phyloP scores from a whole-genome alignment of 441 rosid species.

The Francoa sonchifolia region DNA sequence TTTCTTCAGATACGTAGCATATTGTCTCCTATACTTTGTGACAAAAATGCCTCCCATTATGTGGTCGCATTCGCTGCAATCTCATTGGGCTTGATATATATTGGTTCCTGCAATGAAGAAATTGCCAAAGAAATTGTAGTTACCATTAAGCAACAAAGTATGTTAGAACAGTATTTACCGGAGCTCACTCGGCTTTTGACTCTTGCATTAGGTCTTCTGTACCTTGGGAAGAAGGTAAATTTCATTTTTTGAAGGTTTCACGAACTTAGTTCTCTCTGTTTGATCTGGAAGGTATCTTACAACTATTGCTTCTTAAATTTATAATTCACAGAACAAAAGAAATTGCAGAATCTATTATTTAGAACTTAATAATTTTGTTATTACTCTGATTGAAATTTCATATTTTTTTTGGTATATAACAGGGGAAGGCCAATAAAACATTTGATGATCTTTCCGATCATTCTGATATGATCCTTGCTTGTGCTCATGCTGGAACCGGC shows the following conservation, averaged over 20 bases:
- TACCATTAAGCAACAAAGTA: slow-evolving; percentile 71
- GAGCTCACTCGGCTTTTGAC: slow-evolving; percentile 71
- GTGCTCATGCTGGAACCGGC: slow-evolving; percentile 97
- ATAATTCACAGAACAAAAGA: no score
- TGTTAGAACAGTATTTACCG: slow-evolving; percentile 71
- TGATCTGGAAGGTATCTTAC: neutral
- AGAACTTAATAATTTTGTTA: no score
- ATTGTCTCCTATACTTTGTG: slow-evolving; percentile 55
- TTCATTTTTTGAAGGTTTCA: neutral
- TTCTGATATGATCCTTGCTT: slow-evolving; percentile 80
- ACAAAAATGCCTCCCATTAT: slow-evolving; percentile 65
- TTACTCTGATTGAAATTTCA: slow-evolving; percentile 3
- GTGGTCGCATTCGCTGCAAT: slow-evolving; percentile 82
- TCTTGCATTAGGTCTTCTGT: slow-evolving; percentile 85
- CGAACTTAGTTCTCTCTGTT: neutral
- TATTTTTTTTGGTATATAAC: slow-evolving; percentile 10
- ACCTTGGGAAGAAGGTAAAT: slow-evolving; percentile 90
- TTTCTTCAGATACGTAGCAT: slow-evolving; percentile 41
- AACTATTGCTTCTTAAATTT: neutral
- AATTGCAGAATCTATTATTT: no score
- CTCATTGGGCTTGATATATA: slow-evolving; percentile 76
- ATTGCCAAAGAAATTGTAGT: slow-evolving; percentile 79
- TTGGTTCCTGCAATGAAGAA: slow-evolving; percentile 91
- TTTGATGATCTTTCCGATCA: slow-evolving; percentile 77
- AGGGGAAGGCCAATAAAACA: slow-evolving; percentile 82